Conservation (phyloP, 768 basidiomycete genomes). For the Lactifluus rugatus region DNA sequence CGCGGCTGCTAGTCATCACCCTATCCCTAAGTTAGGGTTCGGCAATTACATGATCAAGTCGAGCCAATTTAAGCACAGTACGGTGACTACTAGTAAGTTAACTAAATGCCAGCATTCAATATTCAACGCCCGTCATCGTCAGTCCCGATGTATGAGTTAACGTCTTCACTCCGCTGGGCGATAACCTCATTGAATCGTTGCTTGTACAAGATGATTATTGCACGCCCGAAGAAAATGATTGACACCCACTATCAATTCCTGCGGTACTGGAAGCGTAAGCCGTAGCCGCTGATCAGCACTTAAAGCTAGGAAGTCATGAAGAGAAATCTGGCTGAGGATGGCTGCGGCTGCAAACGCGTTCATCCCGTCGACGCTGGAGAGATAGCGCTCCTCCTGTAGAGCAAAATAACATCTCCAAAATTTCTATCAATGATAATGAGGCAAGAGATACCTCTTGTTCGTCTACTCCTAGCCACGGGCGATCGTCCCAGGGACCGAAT, state of each 20-base stretch:
- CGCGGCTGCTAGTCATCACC: constrained; percentile 30
- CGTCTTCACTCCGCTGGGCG: constrained; percentile 6
- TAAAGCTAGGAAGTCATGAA: constrained; percentile 43
- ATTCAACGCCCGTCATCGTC: constrained; percentile 36
- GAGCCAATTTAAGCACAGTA: no score
- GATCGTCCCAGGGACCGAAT: constrained; percentile 38
- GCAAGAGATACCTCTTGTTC: constrained; percentile 35
- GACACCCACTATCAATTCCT: constrained; percentile 14
- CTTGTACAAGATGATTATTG: neutral
- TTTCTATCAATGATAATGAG: neutral
- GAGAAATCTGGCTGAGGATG: constrained; percentile 43
- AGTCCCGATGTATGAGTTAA: constrained; percentile 29
- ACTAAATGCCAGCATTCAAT: constrained; percentile 33
- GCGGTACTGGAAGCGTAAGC: constrained; percentile 6
- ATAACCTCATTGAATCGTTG: constrained; percentile 15
- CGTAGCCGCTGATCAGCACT: constrained; percentile 12
- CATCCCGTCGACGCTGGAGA: constrained; percentile 51
- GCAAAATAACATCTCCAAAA: constrained; percentile 1
- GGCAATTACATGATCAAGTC: neutral
- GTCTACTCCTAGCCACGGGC: constrained; percentile 48
- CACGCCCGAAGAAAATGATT: neutral
- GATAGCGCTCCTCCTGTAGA: constrained; percentile 48
- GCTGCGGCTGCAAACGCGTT: constrained; percentile 62
- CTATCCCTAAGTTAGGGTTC: constrained; percentile 10
- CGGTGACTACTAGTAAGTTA: no score